Base-by-base conservation (phyloP, 2,329 filamentous ascomycete genomes). In the Mycogone perniciosa region DNA sequence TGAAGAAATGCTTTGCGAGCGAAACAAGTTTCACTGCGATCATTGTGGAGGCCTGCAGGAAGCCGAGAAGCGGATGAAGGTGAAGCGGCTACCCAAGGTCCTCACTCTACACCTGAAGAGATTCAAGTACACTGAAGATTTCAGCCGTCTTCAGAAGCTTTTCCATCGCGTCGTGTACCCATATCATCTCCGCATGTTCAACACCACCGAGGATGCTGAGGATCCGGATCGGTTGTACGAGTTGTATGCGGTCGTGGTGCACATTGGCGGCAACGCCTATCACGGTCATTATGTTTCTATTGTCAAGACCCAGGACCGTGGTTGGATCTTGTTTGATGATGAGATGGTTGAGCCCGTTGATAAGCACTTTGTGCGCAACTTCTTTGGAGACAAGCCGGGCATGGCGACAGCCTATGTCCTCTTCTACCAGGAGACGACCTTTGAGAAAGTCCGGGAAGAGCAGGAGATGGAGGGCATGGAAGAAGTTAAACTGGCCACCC, bases 1-100 rank as follows among this genome's bases (percentile, higher is more conserved):
- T 42, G 93, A 97, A 62, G 93, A 99, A 69, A 96, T 97, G 89
- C 79, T 99, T 52, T 97, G 93, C 64, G 93, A 99, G 71, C 81
- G 91, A 54, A 97, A 99, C 74, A 99, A 99, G 66, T 99, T 99
- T 59, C 92, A 99, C 65, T 99, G 93, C 71, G 93, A 99, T 66
- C 91, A 91, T 61, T 99, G 93, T 60, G 93, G 93, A 48, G 93
- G 93, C 3, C 74, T 99, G 50, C 93, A 99, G 69, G 93, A 99
- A 71, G 93, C 93, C 0, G 93, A 99, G 69, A 99, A 97, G 75
- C 82, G 93, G 57, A 99, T 99, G 93, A 99, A 97, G 75, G 92
- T 99, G 60, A 97, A 99, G 74, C 82, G 88, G 48, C 72, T 97
- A 63, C 93, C 93, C 4, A 90, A 89, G 63, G 89, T 99, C 53